Evolutionary conservation across 352 stramenopile genomes (phyloP).

Genomic region (Pythium periplocum): DNA sequence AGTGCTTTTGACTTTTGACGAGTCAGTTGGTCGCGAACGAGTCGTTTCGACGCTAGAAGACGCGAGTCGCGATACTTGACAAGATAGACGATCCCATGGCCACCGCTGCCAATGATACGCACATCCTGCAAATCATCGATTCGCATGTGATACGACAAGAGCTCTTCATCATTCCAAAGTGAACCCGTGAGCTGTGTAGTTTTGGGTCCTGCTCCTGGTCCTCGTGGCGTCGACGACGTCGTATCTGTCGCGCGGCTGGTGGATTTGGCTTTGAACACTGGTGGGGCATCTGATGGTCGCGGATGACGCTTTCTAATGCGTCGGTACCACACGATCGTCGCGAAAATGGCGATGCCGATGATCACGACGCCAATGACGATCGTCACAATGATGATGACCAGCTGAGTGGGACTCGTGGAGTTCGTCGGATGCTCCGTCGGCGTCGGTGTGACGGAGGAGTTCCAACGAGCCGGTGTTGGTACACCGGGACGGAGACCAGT

Average conservation of each 20-base stretch:
- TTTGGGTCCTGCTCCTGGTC: too few species aligned
- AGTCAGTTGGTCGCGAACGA: conserved; percentile 11
- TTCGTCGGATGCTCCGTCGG: neutral
- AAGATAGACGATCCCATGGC: conserved; percentile 10
- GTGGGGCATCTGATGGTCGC: too few species aligned
- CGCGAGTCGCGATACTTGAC: conserved; percentile 2
- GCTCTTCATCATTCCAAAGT: conserved; percentile 13
- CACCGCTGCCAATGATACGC: conserved; percentile 9
- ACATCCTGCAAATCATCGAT: conserved; percentile 7
- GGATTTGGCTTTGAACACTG: too few species aligned
- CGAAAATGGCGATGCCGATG: neutral
- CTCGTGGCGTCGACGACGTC: too few species aligned
- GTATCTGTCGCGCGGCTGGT: too few species aligned
- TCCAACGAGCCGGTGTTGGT: too few species aligned
- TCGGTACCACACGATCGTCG: neutral
- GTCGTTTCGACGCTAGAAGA: conserved; percentile 10
- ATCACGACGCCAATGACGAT: neutral
- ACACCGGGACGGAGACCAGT: too few species aligned
- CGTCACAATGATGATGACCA: conserved; percentile 1
- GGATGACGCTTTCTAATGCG: too few species aligned
- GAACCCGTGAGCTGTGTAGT: neutral
- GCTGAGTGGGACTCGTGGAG: too few species aligned
- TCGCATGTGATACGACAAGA: conserved; percentile 5
- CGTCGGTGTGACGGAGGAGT: neutral
- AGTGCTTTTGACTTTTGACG: conserved; percentile 15